These are phyloP conservation scores for Emmonsiellopsis sp. DNA, from an alignment of 2,329 filamentous ascomycete species.

Conservation along the genomic window DNA sequence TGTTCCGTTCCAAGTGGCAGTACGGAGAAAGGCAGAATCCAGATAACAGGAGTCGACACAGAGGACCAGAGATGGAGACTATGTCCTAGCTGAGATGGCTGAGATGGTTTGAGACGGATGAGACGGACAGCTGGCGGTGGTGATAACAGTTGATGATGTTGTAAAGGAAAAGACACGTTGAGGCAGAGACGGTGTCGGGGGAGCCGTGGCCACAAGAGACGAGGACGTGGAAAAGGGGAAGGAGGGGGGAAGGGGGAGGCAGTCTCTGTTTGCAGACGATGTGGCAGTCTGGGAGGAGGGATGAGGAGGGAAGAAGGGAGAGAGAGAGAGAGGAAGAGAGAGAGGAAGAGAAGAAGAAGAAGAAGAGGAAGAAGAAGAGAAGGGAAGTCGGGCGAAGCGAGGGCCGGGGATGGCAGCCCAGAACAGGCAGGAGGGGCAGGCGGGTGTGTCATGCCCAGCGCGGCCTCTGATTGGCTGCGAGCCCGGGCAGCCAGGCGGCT, in stretches of 20 bases:
- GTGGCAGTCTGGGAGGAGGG: slow-evolving; percentile 10
- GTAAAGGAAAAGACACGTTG: background rate
- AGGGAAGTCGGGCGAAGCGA: slow-evolving; percentile 19
- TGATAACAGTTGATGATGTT: too few relatives aligned
- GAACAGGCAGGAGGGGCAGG: background rate
- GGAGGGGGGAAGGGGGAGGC: slow-evolving; percentile 7
- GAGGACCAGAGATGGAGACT: too few relatives aligned
- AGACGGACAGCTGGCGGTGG: too few relatives aligned
- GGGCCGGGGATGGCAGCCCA: slow-evolving; percentile 15
- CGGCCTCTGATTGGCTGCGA: slow-evolving; percentile 8
- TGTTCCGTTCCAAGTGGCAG: too few relatives aligned
- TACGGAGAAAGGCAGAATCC: too few relatives aligned
- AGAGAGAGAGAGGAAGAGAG: slow-evolving; percentile 6
- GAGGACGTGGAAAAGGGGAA: slow-evolving; percentile 5
- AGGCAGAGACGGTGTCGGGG: slow-evolving; percentile 5
- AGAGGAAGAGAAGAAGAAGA: slow-evolving; percentile 4
- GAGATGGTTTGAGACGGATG: too few relatives aligned
- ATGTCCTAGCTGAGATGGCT: too few relatives aligned
- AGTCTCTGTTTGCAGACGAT: background rate
- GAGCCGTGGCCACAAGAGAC: background rate
- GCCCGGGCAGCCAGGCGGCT: background rate
- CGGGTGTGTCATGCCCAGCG: slow-evolving; percentile 14
- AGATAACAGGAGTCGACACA: too few relatives aligned
- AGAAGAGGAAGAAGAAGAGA: slow-evolving; percentile 19
- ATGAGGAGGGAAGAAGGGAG: slow-evolving; percentile 10